phyloP scores from a whole-genome alignment of 2,329 filamentous ascomycete genomes.

The Setomelanomma holmii region DNA sequence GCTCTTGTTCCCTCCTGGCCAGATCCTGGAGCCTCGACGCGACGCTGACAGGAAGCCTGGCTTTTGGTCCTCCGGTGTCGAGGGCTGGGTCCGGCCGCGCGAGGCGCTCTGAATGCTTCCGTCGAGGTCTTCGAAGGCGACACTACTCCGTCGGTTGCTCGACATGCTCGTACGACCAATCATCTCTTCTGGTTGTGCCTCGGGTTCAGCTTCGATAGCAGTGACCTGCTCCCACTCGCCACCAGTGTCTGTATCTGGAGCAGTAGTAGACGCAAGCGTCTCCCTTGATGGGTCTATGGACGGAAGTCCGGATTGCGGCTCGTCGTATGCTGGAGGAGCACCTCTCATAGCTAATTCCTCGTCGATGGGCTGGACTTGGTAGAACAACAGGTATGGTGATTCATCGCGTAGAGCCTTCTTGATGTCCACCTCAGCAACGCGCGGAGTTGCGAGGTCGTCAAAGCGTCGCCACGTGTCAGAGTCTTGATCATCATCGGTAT shows the following conservation, averaged over 20 bases:
- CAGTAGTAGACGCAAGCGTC: slow-evolving; percentile 29
- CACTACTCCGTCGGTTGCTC: slow-evolving; percentile 49
- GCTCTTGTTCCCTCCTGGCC: slow-evolving; percentile 46
- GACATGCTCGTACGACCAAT: slow-evolving; percentile 45
- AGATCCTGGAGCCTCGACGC: slow-evolving; percentile 41
- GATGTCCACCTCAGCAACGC: slow-evolving; percentile 80
- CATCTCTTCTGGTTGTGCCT: slow-evolving; percentile 28
- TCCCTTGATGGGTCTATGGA: slow-evolving; percentile 36
- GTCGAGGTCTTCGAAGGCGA: slow-evolving; percentile 50
- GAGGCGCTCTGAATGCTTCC: slow-evolving; percentile 34
- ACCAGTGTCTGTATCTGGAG: slow-evolving; percentile 26
- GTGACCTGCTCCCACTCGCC: slow-evolving; percentile 35
- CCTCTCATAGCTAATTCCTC: slow-evolving; percentile 62
- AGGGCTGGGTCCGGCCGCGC: slow-evolving; percentile 43
- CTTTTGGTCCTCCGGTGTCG: slow-evolving; percentile 55
- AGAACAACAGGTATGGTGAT: slow-evolving; percentile 93
- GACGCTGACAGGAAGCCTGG: slow-evolving; percentile 40
- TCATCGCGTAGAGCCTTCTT: slow-evolving; percentile 80
- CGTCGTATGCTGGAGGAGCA: slow-evolving; percentile 52
- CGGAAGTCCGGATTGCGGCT: slow-evolving; percentile 30
- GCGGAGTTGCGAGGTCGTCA: slow-evolving; percentile 79
- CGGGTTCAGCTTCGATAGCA: slow-evolving; percentile 17
- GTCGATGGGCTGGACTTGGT: slow-evolving; percentile 88
- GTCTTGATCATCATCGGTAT: slow-evolving; percentile 54
- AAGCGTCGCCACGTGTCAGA: slow-evolving; percentile 80